Percentiles rank a stretch among this genome's conserved stretches.
These are phyloP conservation scores for Choiromyces venosus DNA, from an alignment of 495 filamentous ascomycete species.

Conservation along the genomic window DNA sequence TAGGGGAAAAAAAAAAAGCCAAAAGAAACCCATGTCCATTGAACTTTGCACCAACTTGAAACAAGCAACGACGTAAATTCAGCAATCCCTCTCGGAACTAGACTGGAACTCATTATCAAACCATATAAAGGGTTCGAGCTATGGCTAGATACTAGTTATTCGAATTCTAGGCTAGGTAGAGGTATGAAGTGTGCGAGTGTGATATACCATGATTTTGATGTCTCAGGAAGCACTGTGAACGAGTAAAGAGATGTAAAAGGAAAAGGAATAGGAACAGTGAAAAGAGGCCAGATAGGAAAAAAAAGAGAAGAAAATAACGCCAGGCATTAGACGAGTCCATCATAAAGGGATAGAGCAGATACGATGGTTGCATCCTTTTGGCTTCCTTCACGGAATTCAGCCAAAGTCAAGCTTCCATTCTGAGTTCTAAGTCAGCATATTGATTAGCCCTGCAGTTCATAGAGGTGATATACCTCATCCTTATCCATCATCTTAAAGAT, in stretches of 20 bases:
- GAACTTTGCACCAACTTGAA: slow-evolving; percentile 1
- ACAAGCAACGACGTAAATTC: not conserved
- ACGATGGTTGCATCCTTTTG: slow-evolving; percentile 99
- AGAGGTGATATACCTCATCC: slow-evolving; percentile 89
- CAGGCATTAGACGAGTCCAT: slow-evolving; percentile 69
- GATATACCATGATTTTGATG: not conserved
- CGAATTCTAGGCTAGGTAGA: not conserved
- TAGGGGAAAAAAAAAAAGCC: not conserved
- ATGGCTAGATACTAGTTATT: not conserved
- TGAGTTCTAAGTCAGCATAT: slow-evolving; percentile 11
- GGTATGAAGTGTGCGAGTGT: not conserved
- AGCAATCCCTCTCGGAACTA: not conserved
- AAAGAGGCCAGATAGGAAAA: not conserved
- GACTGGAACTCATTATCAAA: not conserved
- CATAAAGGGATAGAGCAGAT: slow-evolving; percentile 90
- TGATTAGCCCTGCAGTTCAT: slow-evolving; percentile 40
- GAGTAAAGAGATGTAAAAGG: slow-evolving; percentile 10
- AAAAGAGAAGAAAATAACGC: not conserved
- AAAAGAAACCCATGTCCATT: not conserved
- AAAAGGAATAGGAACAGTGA: slow-evolving; percentile 6
- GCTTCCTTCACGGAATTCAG: slow-evolving; percentile 98
- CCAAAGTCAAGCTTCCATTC: slow-evolving; percentile 52
- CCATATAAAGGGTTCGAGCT: not conserved
- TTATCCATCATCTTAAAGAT: slow-evolving; percentile 99
- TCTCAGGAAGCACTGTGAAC: not conserved